Evolutionary conservation across 257 asterid genomes (phyloP), one percentile per base, ranked within the genome.

Genomic region (Solanum rostratum): DNA sequence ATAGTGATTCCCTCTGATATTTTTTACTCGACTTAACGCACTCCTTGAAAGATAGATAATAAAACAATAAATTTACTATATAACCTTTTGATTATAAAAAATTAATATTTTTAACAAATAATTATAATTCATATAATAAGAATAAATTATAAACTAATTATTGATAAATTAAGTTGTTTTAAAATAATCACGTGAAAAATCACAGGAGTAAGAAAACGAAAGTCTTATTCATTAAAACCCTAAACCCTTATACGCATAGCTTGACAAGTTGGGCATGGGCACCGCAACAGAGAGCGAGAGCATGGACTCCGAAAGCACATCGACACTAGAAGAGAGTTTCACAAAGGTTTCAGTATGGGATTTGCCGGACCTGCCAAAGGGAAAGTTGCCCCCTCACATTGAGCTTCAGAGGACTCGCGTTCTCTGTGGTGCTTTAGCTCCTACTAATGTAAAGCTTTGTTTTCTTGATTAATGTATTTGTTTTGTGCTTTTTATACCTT

Each of bases 301-400:
- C 81, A 76, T 74, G 62, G 43, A 74, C 27, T 11, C 57, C 57
- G 55, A 73, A 13, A 24, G 59, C 22, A 71, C 54, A 10, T 71
- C 37, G 16, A 71, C 55, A n/a, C 55, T 20, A 39, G 33, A n/a
- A 50, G 78, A 69, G 50, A 69, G 10, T 18, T 20, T 71, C n/a
- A 46, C 53, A 87, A 92, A 90, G 84, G 71, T 92, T 85, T 90
- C 98, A 10, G 94, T 92, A 50, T 95, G 98, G 98, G 98, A 96
- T 78, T 89, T 96, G 87, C 98, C 98, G 0, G 99, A 96, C 87
- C 88, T 94, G 20, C 95, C 98, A 12, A 80, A 85, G 78, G 99
- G 98, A 39, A 70, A 62, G 79, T 89, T 97, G 76, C 94, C 97
- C 0, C 84, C 91, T 14, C 97, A 97, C 90, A 78, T 97, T 46